Percentiles rank a stretch among this genome's conserved stretches.
phyloP scores from a whole-genome alignment of 1,284 basidiomycete species.

The Abortiporus biennis region DNA sequence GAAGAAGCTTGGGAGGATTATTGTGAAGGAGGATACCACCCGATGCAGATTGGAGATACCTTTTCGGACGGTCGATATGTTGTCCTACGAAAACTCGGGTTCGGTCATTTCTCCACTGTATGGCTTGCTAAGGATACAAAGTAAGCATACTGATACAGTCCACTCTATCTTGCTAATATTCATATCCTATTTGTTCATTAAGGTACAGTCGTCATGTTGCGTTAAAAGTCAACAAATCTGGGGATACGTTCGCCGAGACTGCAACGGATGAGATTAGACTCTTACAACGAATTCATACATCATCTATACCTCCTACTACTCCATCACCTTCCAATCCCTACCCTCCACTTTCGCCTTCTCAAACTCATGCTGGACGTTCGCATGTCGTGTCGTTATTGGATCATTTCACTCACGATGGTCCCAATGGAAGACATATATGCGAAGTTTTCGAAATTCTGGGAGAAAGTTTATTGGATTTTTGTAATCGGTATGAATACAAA shows the following conservation, averaged over 20 bases:
- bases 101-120: slow-evolving; percentile 96
- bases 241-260: slow-evolving; percentile 95
- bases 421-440: slow-evolving; percentile 98
- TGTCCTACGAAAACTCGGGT: slow-evolving; percentile 94
- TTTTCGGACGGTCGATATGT: slow-evolving; percentile 88
- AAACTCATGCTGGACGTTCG: slow-evolving; percentile 67
- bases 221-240: slow-evolving; percentile 98
- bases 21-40: slow-evolving; percentile 90
- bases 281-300: slow-evolving; percentile 89
- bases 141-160: slow-evolving; percentile 38
- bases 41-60: slow-evolving; percentile 90
- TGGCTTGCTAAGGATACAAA: slow-evolving; percentile 87
- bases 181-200: slow-evolving; percentile 9
- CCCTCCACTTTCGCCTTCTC: slow-evolving; percentile 62
- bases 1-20: slow-evolving; percentile 86
- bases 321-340: slow-evolving; percentile 43
- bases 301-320: slow-evolving; percentile 63
- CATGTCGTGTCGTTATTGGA: slow-evolving; percentile 96
- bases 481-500: slow-evolving; percentile 92
- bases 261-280: slow-evolving; percentile 99
- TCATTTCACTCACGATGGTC: slow-evolving; percentile 94
- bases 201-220: slow-evolving; percentile 95
- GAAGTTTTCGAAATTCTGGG: slow-evolving; percentile 99
- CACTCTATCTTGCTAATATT: slow-evolving; percentile 9
- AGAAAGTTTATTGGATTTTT: slow-evolving; percentile 95